Percentiles rank a stretch among this genome's conserved stretches.
Conservation (phyloP, 2,329 filamentous ascomycete genomes). For the Stromatinia cepivora region DNA sequence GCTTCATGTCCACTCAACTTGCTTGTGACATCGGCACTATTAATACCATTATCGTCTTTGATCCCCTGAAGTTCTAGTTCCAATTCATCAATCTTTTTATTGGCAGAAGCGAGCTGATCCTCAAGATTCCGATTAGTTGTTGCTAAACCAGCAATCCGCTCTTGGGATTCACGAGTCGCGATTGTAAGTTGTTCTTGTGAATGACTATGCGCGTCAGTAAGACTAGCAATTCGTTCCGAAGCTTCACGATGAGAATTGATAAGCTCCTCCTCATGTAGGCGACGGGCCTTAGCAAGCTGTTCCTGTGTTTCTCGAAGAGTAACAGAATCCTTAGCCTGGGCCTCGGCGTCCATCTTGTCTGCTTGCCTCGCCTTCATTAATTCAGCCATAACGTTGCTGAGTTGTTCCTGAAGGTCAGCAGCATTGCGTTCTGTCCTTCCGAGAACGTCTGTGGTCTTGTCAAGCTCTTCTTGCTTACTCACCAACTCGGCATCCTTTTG, state of each 20-base stretch:
- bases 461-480: slow-evolving; percentile 57
- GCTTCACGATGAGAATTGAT: slow-evolving; percentile 18
- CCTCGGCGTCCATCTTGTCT: slow-evolving; percentile 32
- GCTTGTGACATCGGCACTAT: slow-evolving; percentile 36
- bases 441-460: slow-evolving; percentile 44
- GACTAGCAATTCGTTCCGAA: slow-evolving; percentile 15
- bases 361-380: slow-evolving; percentile 38
- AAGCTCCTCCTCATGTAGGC: slow-evolving; percentile 20
- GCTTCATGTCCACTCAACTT: slow-evolving; percentile 37
- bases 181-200: slow-evolving; percentile 16
- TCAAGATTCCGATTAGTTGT: slow-evolving; percentile 17
- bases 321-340: slow-evolving; percentile 32
- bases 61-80: slow-evolving; percentile 40
- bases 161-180: slow-evolving; percentile 18
- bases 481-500: slow-evolving; percentile 66
- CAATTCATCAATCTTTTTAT: slow-evolving; percentile 38
- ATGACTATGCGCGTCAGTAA: slow-evolving; percentile 1
- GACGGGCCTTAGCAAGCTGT: slow-evolving; percentile 23
- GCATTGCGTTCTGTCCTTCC: slow-evolving; percentile 41
- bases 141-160: slow-evolving; percentile 16
- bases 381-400: slow-evolving; percentile 41
- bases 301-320: slow-evolving; percentile 31
- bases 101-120: slow-evolving; percentile 28
- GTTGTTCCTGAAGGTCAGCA: slow-evolving; percentile 37
- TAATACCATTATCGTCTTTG: slow-evolving; percentile 36